Evolutionary conservation across 495 filamentous ascomycete genomes (phyloP).

Genomic region (Hypoxylon lienhwacheense): DNA sequence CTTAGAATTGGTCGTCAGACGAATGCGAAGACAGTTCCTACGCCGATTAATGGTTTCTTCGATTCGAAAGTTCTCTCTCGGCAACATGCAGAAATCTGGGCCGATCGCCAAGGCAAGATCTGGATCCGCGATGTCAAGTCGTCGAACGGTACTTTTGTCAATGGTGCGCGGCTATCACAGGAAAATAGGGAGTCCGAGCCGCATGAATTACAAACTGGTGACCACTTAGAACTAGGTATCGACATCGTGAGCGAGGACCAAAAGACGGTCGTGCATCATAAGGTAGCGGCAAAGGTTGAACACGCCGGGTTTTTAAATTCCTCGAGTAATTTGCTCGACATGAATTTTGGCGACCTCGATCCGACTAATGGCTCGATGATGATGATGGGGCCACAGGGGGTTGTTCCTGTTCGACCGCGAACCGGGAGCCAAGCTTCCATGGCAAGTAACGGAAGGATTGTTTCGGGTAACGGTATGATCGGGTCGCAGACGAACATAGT

Average conservation of each 20-base stretch:
- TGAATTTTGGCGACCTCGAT: conserved; percentile 87
- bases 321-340: conserved; percentile 73
- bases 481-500: conserved; percentile 58
- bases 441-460: conserved; percentile 59
- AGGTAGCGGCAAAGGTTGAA: conserved; percentile 94
- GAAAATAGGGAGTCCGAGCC: conserved; percentile 96
- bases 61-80: conserved; percentile 96
- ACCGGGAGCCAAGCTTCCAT: conserved; percentile 72
- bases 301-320: conserved; percentile 77
- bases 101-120: conserved; percentile 83
- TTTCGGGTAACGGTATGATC: conserved; percentile 44
- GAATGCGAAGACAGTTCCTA: conserved; percentile 91
- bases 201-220: conserved; percentile 82
- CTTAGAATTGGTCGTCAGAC: conserved; percentile 94
- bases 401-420: conserved; percentile 62
- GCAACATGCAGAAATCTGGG: conserved; percentile 96
- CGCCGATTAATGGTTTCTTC: conserved; percentile 88
- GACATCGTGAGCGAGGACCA: conserved; percentile 98
- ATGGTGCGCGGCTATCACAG: conserved; percentile 82
- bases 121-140: conserved; percentile 98
- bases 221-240: conserved; percentile 90
- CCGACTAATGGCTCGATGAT: conserved; percentile 71
- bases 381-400: conserved; percentile 51
- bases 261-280: conserved; percentile 96
- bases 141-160: conserved; percentile 98